These are phyloP conservation scores for Hexamita inflata DNA, from an alignment of 208 protist species.

Conservation along the genomic window DNA sequence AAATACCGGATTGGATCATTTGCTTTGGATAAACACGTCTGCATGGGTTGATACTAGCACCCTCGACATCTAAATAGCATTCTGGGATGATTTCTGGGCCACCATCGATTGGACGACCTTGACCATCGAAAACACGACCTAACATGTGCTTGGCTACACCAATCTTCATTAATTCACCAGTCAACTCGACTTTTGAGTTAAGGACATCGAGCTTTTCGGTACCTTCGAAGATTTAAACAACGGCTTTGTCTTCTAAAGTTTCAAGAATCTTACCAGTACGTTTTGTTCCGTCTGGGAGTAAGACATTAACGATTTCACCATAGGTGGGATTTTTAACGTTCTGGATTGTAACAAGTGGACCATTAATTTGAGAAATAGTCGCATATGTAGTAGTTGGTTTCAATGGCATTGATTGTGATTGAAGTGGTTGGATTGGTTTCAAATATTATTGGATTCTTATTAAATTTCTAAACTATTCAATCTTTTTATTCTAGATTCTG, in stretches of 20 bases:
- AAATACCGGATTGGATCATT: constrained; percentile 99
- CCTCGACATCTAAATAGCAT: constrained; percentile 94
- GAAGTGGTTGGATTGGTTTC: no score
- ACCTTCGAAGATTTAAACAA: constrained; percentile 76
- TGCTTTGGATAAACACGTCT: constrained; percentile 95
- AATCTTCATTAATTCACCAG: constrained; percentile 90
- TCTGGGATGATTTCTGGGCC: constrained; percentile 84
- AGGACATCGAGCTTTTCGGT: constrained; percentile 30
- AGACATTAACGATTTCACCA: constrained; percentile 97
- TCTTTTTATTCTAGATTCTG: no score
- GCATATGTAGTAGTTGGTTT: no score
- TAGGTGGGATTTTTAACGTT: constrained; percentile 92
- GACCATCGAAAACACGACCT: constrained; percentile 97
- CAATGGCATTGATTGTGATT: no score
- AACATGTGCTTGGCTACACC: constrained; percentile 97
- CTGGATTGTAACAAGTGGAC: constrained; percentile 96
- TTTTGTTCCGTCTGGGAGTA: constrained; percentile 55
- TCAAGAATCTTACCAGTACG: constrained; percentile 79
- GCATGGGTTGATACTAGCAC: constrained; percentile 96
- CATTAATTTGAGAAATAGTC: constrained; percentile 95
- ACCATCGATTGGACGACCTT: constrained; percentile 94
- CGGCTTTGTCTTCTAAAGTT: constrained; percentile 84
- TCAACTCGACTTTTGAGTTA: constrained; percentile 69
- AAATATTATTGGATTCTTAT: no score
- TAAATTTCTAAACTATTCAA: no score